phyloP scores from a whole-genome alignment of 2,329 filamentous ascomycete genomes.

The Purpureocillium takamizusanense region DNA sequence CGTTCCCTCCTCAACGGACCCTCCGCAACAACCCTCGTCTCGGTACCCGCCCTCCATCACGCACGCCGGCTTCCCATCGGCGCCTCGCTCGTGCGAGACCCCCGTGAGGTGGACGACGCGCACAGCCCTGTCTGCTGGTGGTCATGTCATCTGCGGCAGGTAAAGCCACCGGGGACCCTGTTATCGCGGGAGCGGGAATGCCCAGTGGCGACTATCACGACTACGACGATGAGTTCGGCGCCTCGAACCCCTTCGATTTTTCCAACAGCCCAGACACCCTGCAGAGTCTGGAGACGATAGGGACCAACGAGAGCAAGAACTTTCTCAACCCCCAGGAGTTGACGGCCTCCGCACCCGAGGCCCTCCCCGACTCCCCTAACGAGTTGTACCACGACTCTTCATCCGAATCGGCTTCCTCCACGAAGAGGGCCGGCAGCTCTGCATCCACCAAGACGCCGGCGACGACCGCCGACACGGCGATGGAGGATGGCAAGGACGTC shows the following conservation, averaged over 20 bases:
- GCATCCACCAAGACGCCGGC: conserved; percentile 34
- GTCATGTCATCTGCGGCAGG: conserved; percentile 25
- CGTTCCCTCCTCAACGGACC: no score
- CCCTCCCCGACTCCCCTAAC: conserved; percentile 32
- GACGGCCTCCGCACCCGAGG: conserved; percentile 17
- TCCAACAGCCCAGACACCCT: conserved; percentile 27
- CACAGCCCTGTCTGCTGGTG: conserved; percentile 12
- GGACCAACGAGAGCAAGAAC: conserved; percentile 18
- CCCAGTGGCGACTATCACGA: conserved; percentile 27
- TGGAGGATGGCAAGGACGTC: conserved; percentile 30
- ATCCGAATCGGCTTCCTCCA: conserved; percentile 40
- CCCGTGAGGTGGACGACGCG: conserved; percentile 9
- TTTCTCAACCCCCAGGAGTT: conserved; percentile 24
- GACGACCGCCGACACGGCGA: conserved; percentile 31
- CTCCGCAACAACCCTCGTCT: background rate
- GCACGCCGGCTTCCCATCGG: background rate
- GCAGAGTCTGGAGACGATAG: conserved; percentile 21
- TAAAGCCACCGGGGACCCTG: conserved; percentile 25
- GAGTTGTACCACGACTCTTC: conserved; percentile 39
- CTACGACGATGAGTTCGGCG: conserved; percentile 25
- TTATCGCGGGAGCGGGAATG: conserved; percentile 28
- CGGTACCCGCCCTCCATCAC: background rate
- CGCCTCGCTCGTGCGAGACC: background rate
- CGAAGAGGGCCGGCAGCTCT: conserved; percentile 37
- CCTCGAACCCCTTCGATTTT: conserved; percentile 24